Evolutionary conservation across 257 asterid species (phyloP).

Genomic region (Fraxinus pennsylvanica): DNA sequence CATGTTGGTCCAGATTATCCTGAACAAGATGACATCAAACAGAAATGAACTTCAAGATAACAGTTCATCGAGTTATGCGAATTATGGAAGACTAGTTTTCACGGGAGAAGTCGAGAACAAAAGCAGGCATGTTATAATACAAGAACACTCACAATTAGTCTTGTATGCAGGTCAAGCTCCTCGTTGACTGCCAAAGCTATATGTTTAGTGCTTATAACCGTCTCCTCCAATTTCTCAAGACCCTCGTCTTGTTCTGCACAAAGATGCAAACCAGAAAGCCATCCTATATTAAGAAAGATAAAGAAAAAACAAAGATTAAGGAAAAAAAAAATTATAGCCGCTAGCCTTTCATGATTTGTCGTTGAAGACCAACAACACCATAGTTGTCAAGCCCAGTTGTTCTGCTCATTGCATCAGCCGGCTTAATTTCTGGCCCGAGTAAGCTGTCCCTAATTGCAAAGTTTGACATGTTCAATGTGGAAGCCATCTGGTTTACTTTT

Average conservation of each 20-base stretch:
- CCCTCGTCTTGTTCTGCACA: constrained; percentile 92
- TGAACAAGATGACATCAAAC: constrained; percentile 31
- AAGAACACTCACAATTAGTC: constrained; percentile 72
- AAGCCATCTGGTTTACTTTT: constrained; percentile 85
- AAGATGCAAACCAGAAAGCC: neutral
- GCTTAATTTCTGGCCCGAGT: constrained; percentile 92
- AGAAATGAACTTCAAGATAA: constrained; percentile 19
- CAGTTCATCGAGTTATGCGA: neutral
- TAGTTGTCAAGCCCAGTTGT: constrained; percentile 76
- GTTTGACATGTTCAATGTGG: constrained; percentile 80
- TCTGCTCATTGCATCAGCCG: constrained; percentile 83
- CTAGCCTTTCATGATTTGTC: constrained; percentile 92
- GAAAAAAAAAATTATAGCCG: constrained; percentile 16
- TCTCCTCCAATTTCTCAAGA: constrained; percentile 85
- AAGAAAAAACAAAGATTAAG: constrained; percentile 6
- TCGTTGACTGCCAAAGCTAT: constrained; percentile 93
- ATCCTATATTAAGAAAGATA: constrained; percentile 3
- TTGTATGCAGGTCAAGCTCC: constrained; percentile 85
- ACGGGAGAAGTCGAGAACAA: neutral
- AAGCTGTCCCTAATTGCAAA: constrained; percentile 88
- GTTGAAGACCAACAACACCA: constrained; percentile 87
- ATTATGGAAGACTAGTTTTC: neutral
- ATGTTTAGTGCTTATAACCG: constrained; percentile 91
- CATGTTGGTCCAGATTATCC: constrained; percentile 84
- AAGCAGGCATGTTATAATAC: constrained; percentile 8